Evolutionary conservation across 306 rosid species (phyloP).

Genomic region (Fagus crenata): DNA sequence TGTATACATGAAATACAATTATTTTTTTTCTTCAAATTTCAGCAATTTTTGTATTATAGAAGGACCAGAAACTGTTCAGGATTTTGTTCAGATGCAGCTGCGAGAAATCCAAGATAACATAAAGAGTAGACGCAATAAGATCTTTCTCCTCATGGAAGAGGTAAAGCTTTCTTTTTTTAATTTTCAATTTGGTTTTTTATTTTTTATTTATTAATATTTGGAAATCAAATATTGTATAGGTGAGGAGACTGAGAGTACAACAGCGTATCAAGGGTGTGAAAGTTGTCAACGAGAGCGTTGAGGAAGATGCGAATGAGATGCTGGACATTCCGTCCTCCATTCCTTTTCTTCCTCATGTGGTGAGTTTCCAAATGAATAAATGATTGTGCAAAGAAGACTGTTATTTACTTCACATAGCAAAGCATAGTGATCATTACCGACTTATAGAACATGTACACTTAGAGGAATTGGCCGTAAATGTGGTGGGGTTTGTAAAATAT

Average conservation of each 20-base stretch:
- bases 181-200: not conserved
- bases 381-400: slow-evolving; percentile 1
- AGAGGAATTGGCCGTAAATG: not conserved
- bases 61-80: slow-evolving; percentile 96
- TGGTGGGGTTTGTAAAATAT: not conserved
- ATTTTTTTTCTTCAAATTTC: not conserved
- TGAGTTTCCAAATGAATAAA: slow-evolving; percentile 42
- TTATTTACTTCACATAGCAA: not conserved
- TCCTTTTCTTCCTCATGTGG: slow-evolving; percentile 84
- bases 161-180: slow-evolving; percentile 30
- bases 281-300: slow-evolving; percentile 37
- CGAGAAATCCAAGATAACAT: slow-evolving; percentile 89
- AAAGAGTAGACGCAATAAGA: slow-evolving; percentile 80
- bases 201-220: not conserved
- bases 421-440: not conserved
- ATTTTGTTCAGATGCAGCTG: slow-evolving; percentile 85
- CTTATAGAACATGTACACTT: not conserved
- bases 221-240: slow-evolving; percentile 41
- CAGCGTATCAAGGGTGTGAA: slow-evolving; percentile 57
- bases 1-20: not conserved
- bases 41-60: slow-evolving; percentile 94
- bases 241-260: slow-evolving; percentile 89
- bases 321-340: slow-evolving; percentile 90
- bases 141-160: slow-evolving; percentile 98
- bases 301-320: slow-evolving; percentile 78